A percentile compares a stretch with the other conserved stretches of the same genome.
phyloP scores from a whole-genome alignment of 2,329 filamentous ascomycete genomes.

The Pseudogymnoascus sp. region DNA sequence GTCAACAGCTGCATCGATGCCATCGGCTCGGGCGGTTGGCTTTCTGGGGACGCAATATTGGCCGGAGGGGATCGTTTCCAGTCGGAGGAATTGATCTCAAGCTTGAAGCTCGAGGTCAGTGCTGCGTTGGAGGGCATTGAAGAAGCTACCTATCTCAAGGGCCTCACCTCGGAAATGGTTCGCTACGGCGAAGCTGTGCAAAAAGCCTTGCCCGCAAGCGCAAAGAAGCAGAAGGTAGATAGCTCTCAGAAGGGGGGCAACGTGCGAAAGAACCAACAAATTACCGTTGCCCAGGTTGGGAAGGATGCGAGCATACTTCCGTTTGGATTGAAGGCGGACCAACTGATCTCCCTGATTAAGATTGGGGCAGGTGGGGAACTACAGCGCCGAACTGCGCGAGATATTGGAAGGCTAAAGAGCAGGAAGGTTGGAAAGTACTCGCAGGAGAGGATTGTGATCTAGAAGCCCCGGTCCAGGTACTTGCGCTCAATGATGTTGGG shows the following conservation, averaged over 20 bases:
- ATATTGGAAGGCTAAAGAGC: conserved; percentile 69
- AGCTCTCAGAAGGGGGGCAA: conserved; percentile 13
- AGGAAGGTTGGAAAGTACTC: conserved; percentile 77
- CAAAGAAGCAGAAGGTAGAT: conserved; percentile 24
- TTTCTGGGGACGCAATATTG: conserved; percentile 50
- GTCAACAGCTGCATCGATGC: conserved; percentile 68
- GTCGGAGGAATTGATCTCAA: conserved; percentile 54
- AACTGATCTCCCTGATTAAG: conserved; percentile 45
- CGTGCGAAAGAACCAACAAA: conserved; percentile 35
- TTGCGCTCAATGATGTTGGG: conserved; percentile 1
- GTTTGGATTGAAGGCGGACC: conserved; percentile 58
- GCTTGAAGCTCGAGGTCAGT: conserved; percentile 59
- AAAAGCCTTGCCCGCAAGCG: conserved; percentile 13
- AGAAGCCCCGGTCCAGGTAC: conserved; percentile 20
- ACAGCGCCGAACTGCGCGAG: conserved; percentile 57
- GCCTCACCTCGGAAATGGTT: conserved; percentile 57
- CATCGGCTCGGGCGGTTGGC: conserved; percentile 66
- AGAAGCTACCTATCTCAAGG: conserved; percentile 57
- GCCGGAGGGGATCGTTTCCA: conserved; percentile 40
- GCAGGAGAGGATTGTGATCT: conserved; percentile 66
- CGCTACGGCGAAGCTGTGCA: conserved; percentile 42
- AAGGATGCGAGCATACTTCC: conserved; percentile 49
- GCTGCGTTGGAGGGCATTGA: conserved; percentile 65
- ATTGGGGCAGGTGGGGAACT: conserved; percentile 62
- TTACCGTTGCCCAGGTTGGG: conserved; percentile 37